Base-by-base conservation (phyloP, 2,329 filamentous ascomycete species). In the Endoconidiophora laricicola region DNA sequence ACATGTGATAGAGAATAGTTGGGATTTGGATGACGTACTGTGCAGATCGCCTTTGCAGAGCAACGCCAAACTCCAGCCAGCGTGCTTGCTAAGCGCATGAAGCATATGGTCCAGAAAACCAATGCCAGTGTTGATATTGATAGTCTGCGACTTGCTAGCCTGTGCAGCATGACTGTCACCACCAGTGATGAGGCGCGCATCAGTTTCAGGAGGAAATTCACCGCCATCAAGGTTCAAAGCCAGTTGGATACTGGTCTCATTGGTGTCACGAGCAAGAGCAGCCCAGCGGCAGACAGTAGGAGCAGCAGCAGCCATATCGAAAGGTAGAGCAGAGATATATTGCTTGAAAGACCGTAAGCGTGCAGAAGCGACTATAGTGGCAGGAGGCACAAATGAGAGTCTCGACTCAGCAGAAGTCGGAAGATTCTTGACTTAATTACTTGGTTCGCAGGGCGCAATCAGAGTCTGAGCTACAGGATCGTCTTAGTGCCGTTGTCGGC, bases 81-180 rank as follows among this genome's bases (percentile, higher is more conserved):
- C 80, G 67, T 98, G 91, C 68, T 98, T 96, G 46, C 91, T 85
- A 50, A 96, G 74, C 4, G 91, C 91, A 66, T 98, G 91, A 46
- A 96, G 75, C 90, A 98, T 96, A 71, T 98, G 91, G 69, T 98
- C 91, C 51, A 98, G 73, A 67, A 98, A 98, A 53, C 91, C 91
- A 65, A 98, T 94, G 56, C 91, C 91, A 0, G 90, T 94, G 72
- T 86, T 81, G 57, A 96, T 74, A 61, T 78, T 78, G 62, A 96
- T 95, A 54, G 78, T 79, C 66, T 96, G 91, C 40, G 81, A 84
- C 57, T 82, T 79, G 58, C 84, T 90, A 56, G 79, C 71, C 66
- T 98, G 90, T 1, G 81, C 81, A 26, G 91, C 90, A 63, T 98
- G 91, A 51, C 72, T 71, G 53, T 76, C 76, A 36, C 65, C 68